Conservation (phyloP, 2,329 filamentous ascomycete genomes). For the Diaporthe citrichinensis region DNA sequence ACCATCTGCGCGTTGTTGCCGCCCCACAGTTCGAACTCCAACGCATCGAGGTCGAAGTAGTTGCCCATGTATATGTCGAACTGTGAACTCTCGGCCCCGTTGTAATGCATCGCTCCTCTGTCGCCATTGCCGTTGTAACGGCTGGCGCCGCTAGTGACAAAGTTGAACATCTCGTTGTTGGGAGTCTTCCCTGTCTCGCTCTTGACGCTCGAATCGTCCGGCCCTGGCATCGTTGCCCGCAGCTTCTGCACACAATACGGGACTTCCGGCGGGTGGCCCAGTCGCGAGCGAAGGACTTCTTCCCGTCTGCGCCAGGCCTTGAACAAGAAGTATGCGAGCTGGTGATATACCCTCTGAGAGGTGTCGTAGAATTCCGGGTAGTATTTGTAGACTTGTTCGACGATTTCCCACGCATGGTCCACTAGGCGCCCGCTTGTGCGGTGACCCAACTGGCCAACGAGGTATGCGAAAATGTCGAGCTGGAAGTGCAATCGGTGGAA, state of each 20-base stretch:
- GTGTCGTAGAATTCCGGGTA: constrained; percentile 67
- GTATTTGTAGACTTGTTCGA: constrained; percentile 62
- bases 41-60: constrained; percentile 58
- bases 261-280: constrained; percentile 55
- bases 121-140: constrained; percentile 4
- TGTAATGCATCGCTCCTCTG: constrained; percentile 28
- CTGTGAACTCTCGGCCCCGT: constrained; percentile 43
- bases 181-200: constrained; percentile 44
- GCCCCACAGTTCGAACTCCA: constrained; percentile 64
- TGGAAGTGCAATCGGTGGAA: constrained; percentile 69
- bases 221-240: constrained; percentile 55
- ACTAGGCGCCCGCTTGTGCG: constrained; percentile 64
- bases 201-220: constrained; percentile 52
- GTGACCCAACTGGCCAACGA: constrained; percentile 67
- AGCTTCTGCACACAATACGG: constrained; percentile 64
- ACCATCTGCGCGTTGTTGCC: constrained; percentile 41
- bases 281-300: constrained; percentile 50
- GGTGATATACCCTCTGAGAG: constrained; percentile 58
- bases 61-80: constrained; percentile 62
- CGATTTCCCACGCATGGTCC: constrained; percentile 66
- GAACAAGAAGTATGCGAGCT: constrained; percentile 63
- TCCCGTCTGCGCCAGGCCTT: constrained; percentile 69
- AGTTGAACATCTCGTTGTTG: constrained; percentile 32
- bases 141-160: background rate
- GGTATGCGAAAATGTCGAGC: constrained; percentile 68